Evolutionary conservation across 2,329 filamentous ascomycete species (phyloP).

Genomic region (Aspergillus niger): DNA sequence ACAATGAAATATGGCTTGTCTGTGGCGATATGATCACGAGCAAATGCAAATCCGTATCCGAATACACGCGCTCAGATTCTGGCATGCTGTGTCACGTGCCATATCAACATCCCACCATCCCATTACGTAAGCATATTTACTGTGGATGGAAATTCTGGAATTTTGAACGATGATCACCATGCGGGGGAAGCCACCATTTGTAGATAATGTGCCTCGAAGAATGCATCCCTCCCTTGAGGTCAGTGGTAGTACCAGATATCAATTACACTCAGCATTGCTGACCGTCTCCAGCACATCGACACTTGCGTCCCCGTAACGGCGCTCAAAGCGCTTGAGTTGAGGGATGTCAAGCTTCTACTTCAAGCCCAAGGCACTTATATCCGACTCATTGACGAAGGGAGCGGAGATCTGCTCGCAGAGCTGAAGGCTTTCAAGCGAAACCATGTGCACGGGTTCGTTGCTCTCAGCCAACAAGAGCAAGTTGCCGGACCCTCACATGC

Average conservation of each 20-base stretch:
- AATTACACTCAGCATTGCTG: constrained; percentile 17
- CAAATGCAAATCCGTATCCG: background rate
- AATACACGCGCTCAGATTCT: background rate
- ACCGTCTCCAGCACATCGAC: constrained; percentile 41
- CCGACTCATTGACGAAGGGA: constrained; percentile 35
- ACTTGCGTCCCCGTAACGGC: constrained; percentile 48
- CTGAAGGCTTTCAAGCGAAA: constrained; percentile 39
- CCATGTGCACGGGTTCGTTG: constrained; percentile 43
- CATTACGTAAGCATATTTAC: constrained; percentile 25
- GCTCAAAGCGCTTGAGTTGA: constrained; percentile 35
- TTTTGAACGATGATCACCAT: constrained; percentile 17
- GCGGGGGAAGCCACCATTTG: constrained; percentile 16
- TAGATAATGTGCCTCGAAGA: constrained; percentile 20
- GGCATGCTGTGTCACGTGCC: constrained; percentile 25
- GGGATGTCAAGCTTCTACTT: constrained; percentile 34
- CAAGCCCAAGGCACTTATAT: constrained; percentile 43
- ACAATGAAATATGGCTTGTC: too few species aligned
- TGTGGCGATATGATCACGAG: too few species aligned
- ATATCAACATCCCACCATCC: background rate
- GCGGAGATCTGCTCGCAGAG: constrained; percentile 31
- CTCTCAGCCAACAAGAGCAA: constrained; percentile 24
- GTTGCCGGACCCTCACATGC: constrained; percentile 15
- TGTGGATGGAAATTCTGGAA: constrained; percentile 20
- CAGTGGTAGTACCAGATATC: constrained; percentile 18
- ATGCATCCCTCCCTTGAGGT: constrained; percentile 37